Evolutionary conservation across 2,329 filamentous ascomycete species (phyloP).

Genomic region (Cryphonectria carpinicola): DNA sequence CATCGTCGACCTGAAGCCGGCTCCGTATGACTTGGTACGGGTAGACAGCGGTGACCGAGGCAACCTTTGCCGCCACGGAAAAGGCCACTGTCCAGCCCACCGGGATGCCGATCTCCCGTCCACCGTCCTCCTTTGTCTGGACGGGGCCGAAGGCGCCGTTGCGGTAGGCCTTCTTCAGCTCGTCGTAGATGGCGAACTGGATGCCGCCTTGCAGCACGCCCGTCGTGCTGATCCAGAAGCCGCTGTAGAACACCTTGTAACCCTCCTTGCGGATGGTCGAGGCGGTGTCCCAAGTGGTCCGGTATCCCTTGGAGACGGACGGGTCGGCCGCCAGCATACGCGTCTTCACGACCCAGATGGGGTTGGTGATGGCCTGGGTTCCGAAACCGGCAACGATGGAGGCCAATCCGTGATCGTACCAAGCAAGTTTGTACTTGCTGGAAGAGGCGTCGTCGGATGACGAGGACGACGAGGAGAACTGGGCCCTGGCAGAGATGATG

Average conservation of each 20-base stretch:
- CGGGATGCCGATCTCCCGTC: constrained; percentile 50
- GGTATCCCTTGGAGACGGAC: constrained; percentile 76
- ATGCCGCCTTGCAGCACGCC: constrained; percentile 92
- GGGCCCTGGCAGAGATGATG: constrained; percentile 43
- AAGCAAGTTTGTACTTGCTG: constrained; percentile 47
- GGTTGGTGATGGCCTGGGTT: constrained; percentile 86
- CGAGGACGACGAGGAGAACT: constrained; percentile 14
- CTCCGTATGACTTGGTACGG: constrained; percentile 93
- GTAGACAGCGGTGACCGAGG: constrained; percentile 89
- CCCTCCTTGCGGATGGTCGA: constrained; percentile 73
- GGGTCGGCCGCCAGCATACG: constrained; percentile 90
- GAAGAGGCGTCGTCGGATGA: constrained; percentile 15
- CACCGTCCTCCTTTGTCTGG: constrained; percentile 33
- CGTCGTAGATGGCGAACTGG: constrained; percentile 95
- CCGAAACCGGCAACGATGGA: constrained; percentile 72
- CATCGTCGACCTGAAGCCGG: constrained; percentile 86
- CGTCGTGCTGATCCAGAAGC: constrained; percentile 78
- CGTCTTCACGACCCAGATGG: constrained; percentile 97
- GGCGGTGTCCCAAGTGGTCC: constrained; percentile 73
- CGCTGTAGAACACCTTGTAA: constrained; percentile 80
- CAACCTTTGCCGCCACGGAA: constrained; percentile 80
- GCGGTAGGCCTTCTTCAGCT: constrained; percentile 57
- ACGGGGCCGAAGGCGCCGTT: constrained; percentile 15
- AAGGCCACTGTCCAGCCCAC: constrained; percentile 81
- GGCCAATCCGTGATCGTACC: constrained; percentile 79